Base-by-base conservation (phyloP, 2,329 filamentous ascomycete genomes). In the Talaromyces sp. region DNA sequence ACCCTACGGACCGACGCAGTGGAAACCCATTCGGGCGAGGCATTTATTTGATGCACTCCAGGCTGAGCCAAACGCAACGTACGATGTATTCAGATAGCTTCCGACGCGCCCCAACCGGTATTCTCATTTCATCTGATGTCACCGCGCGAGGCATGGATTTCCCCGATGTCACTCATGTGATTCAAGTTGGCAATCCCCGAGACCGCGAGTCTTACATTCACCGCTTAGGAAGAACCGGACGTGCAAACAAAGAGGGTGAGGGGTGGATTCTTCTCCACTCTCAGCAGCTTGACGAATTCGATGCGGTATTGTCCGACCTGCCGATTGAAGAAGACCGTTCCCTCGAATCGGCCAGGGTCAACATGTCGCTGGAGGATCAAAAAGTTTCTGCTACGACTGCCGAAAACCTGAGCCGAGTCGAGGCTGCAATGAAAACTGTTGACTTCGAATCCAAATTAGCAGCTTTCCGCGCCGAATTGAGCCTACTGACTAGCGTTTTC, bases 91-190 rank as follows among this genome's bases (percentile, higher is more conserved):
- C 93, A 0, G 85, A 93, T 0, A 70, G 67, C 27, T 99, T 97
- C 85, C 87, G 90, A 52, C 69, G 68, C 14, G 76, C 84, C n/a
- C 70, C 76, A 29, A 82, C 81, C 32, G 91, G 81, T 41, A 80
- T 93, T 59, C 80, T 92, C 52, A 83, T 92, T 70, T 90, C 90
- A 1, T 90, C 89, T 2, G 90, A 93, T 72, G 89, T 93, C 32
- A 90, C 89, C 6, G 89, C 90, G 12, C 82, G 90, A 73, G 90
- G 90, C 65, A 91, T 93, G 87, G 90, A 93, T 71, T 92, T 92
- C 75, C 89, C 89, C 29, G 80, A 85, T 57, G 89, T 92, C 24
- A 89, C 87, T n/a, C 88, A 91, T 68, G 89, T 92, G 63, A 86
- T 92, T 61, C 89, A 92, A 68, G 70, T 90, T 17, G 87, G 89